Evolutionary conservation across 2,329 filamentous ascomycete genomes (phyloP), one percentile per base, ranked within the genome.

Genomic region (Hypoxylon sp.): DNA sequence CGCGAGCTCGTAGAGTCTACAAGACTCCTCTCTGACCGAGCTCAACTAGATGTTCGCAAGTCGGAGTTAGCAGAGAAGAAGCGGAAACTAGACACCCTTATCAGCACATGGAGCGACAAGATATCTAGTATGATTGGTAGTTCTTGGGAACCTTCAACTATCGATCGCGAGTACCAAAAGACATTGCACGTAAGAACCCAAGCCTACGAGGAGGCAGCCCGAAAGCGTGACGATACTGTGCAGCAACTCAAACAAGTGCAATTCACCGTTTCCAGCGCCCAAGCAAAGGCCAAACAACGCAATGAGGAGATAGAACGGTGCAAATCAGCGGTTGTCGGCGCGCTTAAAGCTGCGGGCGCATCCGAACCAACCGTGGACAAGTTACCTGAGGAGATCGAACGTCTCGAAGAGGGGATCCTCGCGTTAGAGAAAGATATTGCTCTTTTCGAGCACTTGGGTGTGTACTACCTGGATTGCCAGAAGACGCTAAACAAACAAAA

Each of bases 1-100:
- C 82, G 85, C n/a, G 95, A 98, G 75, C 86, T 97, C 33, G 86
- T 93, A 7, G 91, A 96, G 72, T 93, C 91, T 62, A 97, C 92
- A 2, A 89, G 90, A 61, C 86, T 92, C 61, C 93, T 93, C 4
- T 89, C 90, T 3, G 93, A 97, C 67, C 86, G 93, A 36, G 96
- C 95, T 11, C 90, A 92, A 71, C 84, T 99, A 9, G 92, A 97
- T 61, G 89, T 92, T 71, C 85, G 94, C 32, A 93, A 91, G 73
- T 94, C 93, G 71, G 92, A 97, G 73, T 79, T 93, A 26, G 87
- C 87, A 67, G 90, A 93, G 69, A 87, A 90, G 58, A 87, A 91
- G 76, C 86, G 87, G 32, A 91, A 91, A 65, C 82, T 98, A 2
- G 86, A 93, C 7, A 96, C 92, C 0, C 87, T 97, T 80, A 87